Base-by-base conservation (phyloP, 164 flowering plant species). In the Warburgia ugandensis region DNA sequence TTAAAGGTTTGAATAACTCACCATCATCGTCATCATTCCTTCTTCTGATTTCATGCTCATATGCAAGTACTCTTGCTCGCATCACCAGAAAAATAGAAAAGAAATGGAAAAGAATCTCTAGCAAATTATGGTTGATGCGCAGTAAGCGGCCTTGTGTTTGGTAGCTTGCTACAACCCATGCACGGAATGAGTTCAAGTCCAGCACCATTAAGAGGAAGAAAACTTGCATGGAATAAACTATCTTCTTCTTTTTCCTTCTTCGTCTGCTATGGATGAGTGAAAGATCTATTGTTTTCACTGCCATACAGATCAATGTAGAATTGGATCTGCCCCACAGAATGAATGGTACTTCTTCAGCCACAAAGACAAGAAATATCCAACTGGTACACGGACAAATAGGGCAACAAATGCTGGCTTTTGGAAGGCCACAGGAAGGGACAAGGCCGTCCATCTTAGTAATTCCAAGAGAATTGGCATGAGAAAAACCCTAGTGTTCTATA, bases 381-480 rank as follows among this genome's bases (percentile, higher is more conserved):
- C 97, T 0, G 97, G 97, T 50, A 70, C 86, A 0, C 64, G 83
- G 29, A 81, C 87, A 8, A 81, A 78, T 31, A 60, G 87, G 8
- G 83, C 87, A 14, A 84, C 96, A 5, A 62, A 68, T 4, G 91
- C 96, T 14, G 96, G 96, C 0, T 86, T 86, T 30, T 86, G 95
- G 95, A 86, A 86, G 66, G 95, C 95, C 21, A 86, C 96, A 0
- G 96, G 96, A 28, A 70, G 96, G 47, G 96, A 86, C 69, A 86
- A 86, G 63, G 71, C 80, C 64, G 80, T 86, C 45, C 78, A 81
- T 48, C 71, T 64, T 52, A 70, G 52, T 73, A 71, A 60, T 54
- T 59, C 69, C 54, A 70, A 59, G 52, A 56, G 69, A 41, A 78
- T 78, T 26, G 83, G 83, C 21, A 75, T 78, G 83, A 68, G 80